Base-by-base conservation (phyloP, 163 green algal genomes). In the Scenedesmus sp. region DNA sequence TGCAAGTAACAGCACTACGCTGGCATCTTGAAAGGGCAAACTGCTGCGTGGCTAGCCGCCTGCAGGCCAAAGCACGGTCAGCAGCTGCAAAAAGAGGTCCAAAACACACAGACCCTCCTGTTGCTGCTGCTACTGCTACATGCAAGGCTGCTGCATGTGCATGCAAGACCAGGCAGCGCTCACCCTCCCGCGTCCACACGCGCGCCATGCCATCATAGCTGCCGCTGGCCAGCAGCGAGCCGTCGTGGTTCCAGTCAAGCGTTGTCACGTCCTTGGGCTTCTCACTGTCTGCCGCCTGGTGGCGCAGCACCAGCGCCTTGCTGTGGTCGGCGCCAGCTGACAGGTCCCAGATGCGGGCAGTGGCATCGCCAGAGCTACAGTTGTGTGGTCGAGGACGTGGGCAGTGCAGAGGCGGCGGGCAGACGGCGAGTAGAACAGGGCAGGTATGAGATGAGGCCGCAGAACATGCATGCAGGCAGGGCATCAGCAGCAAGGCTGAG, bases 181-280 rank as follows among this genome's bases (percentile, higher is more conserved):
- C 91, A 97, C 96, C 96, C 2, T 97, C 95, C 18, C 96, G 96
- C 16, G 91, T 92, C 97, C 97, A 99, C 23, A 99, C 94, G 46
- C 96, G 84, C 15, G 96, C 96, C 7, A 96, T 90, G 23, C 97
- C 96, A 87, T 99, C 97, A 79, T 98, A 99, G 4, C 96, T 98
- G 4, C 97, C 98, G 1, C 97, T 99, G 2, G 97, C 97, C 12
- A 99, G 95, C 92, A 98, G 91, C 16, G 90, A 93, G 20, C 97
- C 98, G 66, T 99, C 96, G 0, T 91, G 95, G 90, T 97, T 97
- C 98, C 98, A 99, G 91, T 99, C 97, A 62, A 99, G 91, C 10
- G 97, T 98, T 0, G 97, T 98, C 20, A 99, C 97, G 92, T 99
- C 97, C 86, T 97, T 96, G n/a, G 84, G 81, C 82, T 96, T 95